A percentile compares a stretch with the other conserved stretches of the same genome.
These are phyloP conservation scores for Calamus simplicifolius DNA, from an alignment of 176 grass and related monocot genomes.

Conservation along the genomic window DNA sequence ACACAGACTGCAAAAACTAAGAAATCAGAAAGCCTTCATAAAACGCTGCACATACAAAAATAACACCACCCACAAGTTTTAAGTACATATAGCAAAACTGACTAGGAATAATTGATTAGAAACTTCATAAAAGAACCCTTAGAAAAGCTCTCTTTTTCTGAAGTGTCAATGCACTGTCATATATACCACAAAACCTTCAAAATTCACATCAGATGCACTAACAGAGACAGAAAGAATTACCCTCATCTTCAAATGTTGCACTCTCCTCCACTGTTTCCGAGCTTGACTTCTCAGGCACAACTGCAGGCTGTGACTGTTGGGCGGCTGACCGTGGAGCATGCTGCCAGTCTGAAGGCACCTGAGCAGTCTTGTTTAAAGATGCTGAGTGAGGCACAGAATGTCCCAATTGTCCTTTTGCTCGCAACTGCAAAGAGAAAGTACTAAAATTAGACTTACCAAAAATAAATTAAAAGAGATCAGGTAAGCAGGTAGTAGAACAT, in stretches of 20 bases:
- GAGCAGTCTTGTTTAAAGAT: conserved; percentile 29
- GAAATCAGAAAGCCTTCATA: too few species aligned
- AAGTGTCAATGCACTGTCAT: too few species aligned
- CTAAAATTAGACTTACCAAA: conserved; percentile 9
- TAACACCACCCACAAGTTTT: too few species aligned
- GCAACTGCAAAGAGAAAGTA: conserved; percentile 33
- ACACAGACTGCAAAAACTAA: too few species aligned
- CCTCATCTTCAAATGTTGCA: conserved; percentile 59
- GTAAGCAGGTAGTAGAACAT: conserved; percentile 15
- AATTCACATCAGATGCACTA: too few species aligned
- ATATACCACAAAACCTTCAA: too few species aligned
- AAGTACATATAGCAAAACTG: too few species aligned
- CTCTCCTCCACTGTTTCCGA: conserved; percentile 47
- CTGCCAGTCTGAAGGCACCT: conserved; percentile 23
- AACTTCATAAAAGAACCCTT: too few species aligned
- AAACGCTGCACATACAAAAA: too few species aligned
- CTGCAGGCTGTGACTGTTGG: conserved; percentile 27
- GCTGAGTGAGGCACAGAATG: conserved; percentile 23
- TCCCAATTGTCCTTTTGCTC: conserved; percentile 29
- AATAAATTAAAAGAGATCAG: conserved; percentile 4
- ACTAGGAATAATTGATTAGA: too few species aligned
- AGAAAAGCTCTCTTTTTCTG: too few species aligned
- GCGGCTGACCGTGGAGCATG: conserved; percentile 18
- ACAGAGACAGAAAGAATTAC: conserved; percentile 20
- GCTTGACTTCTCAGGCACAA: conserved; percentile 36